A percentile compares a stretch with the other conserved stretches of the same genome.
Conservation (phyloP, 177 flowering plant species). For the Vitis hybrid region DNA sequence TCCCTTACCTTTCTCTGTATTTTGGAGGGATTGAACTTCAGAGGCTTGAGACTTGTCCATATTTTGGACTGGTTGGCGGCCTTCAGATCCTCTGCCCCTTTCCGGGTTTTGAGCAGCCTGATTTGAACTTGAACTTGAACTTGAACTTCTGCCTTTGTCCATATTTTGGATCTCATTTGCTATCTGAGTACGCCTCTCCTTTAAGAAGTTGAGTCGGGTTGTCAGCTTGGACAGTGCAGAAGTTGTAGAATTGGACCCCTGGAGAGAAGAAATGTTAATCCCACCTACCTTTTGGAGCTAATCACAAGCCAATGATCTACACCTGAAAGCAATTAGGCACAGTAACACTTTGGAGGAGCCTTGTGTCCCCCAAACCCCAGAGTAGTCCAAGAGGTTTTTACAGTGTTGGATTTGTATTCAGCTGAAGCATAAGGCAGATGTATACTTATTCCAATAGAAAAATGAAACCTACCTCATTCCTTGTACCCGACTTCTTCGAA, state of each 20-base stretch:
- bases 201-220: conserved; percentile 70
- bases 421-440: no score
- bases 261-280: conserved; percentile 12
- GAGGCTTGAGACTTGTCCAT: conserved; percentile 24
- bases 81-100: conserved; percentile 25
- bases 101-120: conserved; percentile 24
- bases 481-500: conserved; percentile 37
- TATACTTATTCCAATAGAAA: not conserved
- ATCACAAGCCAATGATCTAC: not conserved
- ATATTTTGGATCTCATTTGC: conserved; percentile 57
- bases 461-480: conserved; percentile 47
- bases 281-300: not conserved
- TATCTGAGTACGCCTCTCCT: conserved; percentile 68
- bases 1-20: conserved; percentile 9
- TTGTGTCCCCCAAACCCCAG: no score
- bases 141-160: conserved; percentile 39
- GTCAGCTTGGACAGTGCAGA: conserved; percentile 73
- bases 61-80: conserved; percentile 5
- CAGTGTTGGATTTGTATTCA: no score
- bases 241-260: conserved; percentile 54
- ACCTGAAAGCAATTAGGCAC: no score
- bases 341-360: no score
- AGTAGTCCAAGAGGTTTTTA: no score
- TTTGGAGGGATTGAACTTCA: conserved; percentile 15
- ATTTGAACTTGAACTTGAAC: conserved; percentile 29